Base-by-base conservation (phyloP, 2,329 filamentous ascomycete genomes). In the Fusarium euwallaceae region DNA sequence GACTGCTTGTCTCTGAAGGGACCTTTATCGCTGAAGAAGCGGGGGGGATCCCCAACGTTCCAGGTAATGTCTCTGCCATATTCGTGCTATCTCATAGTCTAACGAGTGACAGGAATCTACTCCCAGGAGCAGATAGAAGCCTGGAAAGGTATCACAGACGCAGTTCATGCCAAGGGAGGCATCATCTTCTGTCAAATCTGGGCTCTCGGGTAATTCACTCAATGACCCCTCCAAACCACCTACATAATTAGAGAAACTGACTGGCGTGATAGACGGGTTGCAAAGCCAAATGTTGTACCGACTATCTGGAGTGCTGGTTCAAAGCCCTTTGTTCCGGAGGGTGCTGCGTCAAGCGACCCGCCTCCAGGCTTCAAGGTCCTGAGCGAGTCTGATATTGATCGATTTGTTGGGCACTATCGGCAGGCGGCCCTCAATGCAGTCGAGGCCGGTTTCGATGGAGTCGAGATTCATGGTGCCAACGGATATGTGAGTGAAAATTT, bases 361-460 rank as follows among this genome's bases (percentile, higher is more conserved):
- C 64, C 56, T 10, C 66, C 68, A n/a, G 73, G 76, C 10, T 64
- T 78, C 87, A 71, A 89, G 86, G n/a, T 61, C 10, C 89, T 95
- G 88, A 91, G 88, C 0, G 84, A 88, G 24, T 82, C 87, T 1
- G 92, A 95, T 41, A 94, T 95, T 62, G 85, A 90, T 60, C 81
- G 86, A 4, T 86, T 92, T 67, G 92, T 93, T 78, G 80, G 81
- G 2, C 89, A 89, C 1, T 94, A 88, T 82, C 88, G 86, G 2
- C 86, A 85, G 2, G 87, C 88, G 0, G 84, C 87, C 0, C 84
- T 86, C 73, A 86, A 90, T 27, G 88, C 92, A 0, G 80, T 94
- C 0, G 85, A 87, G 0, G 90, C 89, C 6, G 93, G 93, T 0
- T 92, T 92, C 37, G 93, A 96, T 77, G 91, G 90, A 6, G 89